Percentiles rank a stretch among this genome's conserved stretches.
Evolutionary conservation across 441 rosid species (phyloP).

Genomic region (Bruguiera hainesii): DNA sequence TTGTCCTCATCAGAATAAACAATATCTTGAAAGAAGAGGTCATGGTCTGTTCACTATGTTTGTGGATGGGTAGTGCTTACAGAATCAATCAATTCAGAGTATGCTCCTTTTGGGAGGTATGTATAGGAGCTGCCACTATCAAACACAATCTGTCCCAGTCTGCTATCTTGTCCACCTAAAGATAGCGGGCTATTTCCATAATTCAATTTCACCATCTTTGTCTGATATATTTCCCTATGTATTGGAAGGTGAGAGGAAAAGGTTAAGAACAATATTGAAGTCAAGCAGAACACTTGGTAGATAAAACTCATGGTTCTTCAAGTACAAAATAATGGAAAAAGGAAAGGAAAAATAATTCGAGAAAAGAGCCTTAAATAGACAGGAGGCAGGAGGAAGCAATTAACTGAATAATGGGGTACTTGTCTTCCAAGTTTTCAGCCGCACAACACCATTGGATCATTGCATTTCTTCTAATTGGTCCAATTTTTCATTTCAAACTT

Average conservation of each 20-base stretch:
- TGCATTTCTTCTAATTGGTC: not conserved
- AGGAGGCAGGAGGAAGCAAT: not conserved
- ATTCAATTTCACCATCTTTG: conserved; percentile 51
- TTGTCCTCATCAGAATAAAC: conserved; percentile 1
- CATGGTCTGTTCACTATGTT: conserved; percentile 2
- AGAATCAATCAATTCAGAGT: conserved; percentile 57
- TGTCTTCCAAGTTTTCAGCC: not conserved
- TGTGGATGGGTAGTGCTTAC: conserved; percentile 42
- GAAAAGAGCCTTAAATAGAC: not conserved
- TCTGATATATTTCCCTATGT: conserved; percentile 58
- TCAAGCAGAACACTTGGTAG: conserved; percentile 6
- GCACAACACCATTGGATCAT: not conserved
- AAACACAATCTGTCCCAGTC: conserved; percentile 45
- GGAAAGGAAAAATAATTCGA: not conserved
- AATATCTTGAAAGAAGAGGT: not conserved
- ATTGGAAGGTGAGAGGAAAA: not conserved
- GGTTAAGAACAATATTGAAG: conserved; percentile 12
- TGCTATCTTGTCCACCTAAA: conserved; percentile 40
- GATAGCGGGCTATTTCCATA: conserved; percentile 58
- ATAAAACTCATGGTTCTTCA: not conserved
- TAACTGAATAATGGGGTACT: not conserved
- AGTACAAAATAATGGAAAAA: not conserved
- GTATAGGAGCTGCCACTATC: conserved; percentile 96
- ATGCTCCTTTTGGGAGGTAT: conserved; percentile 69
- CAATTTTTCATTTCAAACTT: not conserved